Percentiles rank a stretch among this genome's conserved stretches.
phyloP scores from a whole-genome alignment of 345 rosid genomes.

The Dipteronia sinensis region DNA sequence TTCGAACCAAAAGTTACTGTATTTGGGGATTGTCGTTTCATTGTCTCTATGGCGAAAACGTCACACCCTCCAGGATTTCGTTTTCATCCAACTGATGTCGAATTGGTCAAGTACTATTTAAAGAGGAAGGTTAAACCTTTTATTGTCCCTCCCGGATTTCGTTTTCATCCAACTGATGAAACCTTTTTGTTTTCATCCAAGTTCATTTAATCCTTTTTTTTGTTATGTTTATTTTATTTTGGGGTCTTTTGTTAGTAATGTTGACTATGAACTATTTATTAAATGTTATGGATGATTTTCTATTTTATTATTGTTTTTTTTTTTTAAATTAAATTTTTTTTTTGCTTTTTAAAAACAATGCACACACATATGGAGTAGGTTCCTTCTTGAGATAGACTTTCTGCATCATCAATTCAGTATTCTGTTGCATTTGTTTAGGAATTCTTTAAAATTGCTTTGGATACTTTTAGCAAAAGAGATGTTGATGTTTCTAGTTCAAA shows the following conservation, averaged over 20 bases:
- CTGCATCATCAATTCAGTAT: neutral
- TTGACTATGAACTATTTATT: too few species aligned
- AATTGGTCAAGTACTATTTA: slow-evolving; percentile 63
- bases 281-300: too few species aligned
- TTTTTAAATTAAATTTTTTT: too few species aligned
- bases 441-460: neutral
- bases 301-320: too few species aligned
- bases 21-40: slow-evolving; percentile 18
- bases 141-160: too few species aligned
- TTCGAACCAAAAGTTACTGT: neutral
- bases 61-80: slow-evolving; percentile 68
- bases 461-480: neutral
- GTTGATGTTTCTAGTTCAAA: neutral
- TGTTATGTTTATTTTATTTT: too few species aligned
- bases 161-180: too few species aligned
- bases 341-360: too few species aligned
- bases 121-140: slow-evolving; percentile 51
- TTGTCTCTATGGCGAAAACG: slow-evolving; percentile 40
- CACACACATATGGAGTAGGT: too few species aligned
- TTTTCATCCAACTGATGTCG: slow-evolving; percentile 81
- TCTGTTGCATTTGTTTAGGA: neutral
- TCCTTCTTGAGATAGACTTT: neutral
- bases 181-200: too few species aligned
- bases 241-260: too few species aligned
- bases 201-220: too few species aligned